A percentile compares a stretch with the other conserved stretches of the same genome.
Evolutionary conservation across 495 filamentous ascomycete species (phyloP).

Genomic region (Eremomyces bilateralis): DNA sequence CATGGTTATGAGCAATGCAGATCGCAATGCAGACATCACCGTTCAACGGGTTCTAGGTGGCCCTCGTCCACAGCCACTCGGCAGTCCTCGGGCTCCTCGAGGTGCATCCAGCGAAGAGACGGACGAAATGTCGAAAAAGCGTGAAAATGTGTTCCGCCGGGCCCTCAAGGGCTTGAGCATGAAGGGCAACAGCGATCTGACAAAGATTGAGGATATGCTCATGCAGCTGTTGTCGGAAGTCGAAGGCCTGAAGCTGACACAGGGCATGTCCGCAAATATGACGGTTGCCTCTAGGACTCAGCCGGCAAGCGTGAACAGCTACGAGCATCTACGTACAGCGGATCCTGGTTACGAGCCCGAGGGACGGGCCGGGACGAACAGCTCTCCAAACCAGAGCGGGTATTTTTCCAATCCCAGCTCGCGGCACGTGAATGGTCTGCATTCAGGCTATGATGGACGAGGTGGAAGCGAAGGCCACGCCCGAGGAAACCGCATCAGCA

Average conservation of each 20-base stretch:
- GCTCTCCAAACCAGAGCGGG: constrained; percentile 54
- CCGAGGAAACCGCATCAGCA: constrained; percentile 72
- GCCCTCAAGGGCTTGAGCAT: constrained; percentile 73
- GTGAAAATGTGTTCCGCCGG: constrained; percentile 72
- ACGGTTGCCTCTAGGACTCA: constrained; percentile 5
- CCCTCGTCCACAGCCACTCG: constrained; percentile 59
- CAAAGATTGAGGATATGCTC: constrained; percentile 88
- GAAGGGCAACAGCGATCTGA: constrained; percentile 69
- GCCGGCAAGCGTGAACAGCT: constrained; percentile 21
- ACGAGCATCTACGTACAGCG: constrained; percentile 33
- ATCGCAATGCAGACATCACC: constrained; percentile 67
- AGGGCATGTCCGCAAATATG: constrained; percentile 5
- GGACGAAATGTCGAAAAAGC: constrained; percentile 60
- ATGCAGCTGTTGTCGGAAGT: constrained; percentile 80
- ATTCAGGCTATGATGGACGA: constrained; percentile 32
- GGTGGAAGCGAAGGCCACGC: constrained; percentile 34
- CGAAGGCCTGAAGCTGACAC: constrained; percentile 53
- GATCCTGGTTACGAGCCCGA: constrained; percentile 60
- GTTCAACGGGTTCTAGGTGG: constrained; percentile 65
- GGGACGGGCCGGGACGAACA: constrained; percentile 55
- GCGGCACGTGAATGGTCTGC: constrained; percentile 33
- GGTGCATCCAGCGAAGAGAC: constrained; percentile 35
- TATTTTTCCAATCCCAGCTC: constrained; percentile 48
- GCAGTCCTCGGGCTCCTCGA: constrained; percentile 28
- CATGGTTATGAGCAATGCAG: constrained; percentile 58